Conservation (phyloP, 1,284 basidiomycete genomes). For the Filobasidium uniguttulatum region DNA sequence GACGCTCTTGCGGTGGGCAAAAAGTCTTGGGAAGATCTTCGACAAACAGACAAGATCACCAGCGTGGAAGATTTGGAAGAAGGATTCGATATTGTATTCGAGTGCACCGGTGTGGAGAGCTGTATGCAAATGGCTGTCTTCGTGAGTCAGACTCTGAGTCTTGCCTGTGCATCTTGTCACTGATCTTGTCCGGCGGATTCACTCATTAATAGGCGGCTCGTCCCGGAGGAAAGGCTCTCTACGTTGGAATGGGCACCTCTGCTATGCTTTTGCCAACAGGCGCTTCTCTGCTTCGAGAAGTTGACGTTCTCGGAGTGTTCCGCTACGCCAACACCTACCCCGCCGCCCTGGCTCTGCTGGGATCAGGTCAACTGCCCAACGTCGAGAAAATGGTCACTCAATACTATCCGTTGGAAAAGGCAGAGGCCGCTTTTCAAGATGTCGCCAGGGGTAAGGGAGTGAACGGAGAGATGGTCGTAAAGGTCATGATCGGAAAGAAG, state of each 20-base stretch:
- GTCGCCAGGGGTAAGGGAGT: constrained; percentile 62
- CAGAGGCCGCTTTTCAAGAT: constrained; percentile 63
- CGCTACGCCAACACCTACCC: constrained; percentile 75
- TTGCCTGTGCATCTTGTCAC: constrained; percentile 11
- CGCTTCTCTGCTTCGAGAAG: constrained; percentile 69
- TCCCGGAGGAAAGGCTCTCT: constrained; percentile 74
- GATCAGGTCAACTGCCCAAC: constrained; percentile 46
- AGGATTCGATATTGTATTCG: constrained; percentile 83
- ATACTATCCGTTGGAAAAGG: constrained; percentile 52
- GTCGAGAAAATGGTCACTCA: constrained; percentile 70
- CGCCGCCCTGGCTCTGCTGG: constrained; percentile 63
- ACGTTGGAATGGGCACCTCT: constrained; percentile 87
- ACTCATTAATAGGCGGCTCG: constrained; percentile 64
- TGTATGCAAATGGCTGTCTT: constrained; percentile 78
- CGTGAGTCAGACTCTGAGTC: constrained; percentile 41
- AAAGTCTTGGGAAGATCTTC: constrained; percentile 42
- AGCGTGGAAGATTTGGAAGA: constrained; percentile 43
- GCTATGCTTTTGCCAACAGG: constrained; percentile 71
- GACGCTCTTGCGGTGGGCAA: constrained; percentile 56
- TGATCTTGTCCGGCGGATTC: constrained; percentile 7
- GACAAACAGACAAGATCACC: constrained; percentile 19
- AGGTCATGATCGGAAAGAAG: constrained; percentile 49
- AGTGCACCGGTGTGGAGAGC: constrained; percentile 85
- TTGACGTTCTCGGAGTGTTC: constrained; percentile 87
- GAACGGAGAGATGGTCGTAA: constrained; percentile 63